Evolutionary conservation across 2,329 filamentous ascomycete genomes (phyloP).

Genomic region (Aspergillus fructus): DNA sequence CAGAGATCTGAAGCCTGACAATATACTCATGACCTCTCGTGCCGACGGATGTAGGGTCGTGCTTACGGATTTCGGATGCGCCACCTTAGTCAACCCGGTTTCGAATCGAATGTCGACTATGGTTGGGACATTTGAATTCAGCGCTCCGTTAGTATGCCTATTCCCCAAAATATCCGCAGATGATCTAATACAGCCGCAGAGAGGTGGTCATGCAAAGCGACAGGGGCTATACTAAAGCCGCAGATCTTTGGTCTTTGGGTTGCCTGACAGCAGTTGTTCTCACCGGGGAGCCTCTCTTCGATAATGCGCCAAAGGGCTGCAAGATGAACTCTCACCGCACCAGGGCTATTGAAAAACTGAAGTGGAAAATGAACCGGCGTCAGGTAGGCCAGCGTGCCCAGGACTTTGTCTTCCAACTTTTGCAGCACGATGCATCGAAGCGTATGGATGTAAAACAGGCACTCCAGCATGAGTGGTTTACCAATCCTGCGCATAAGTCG

Average conservation of each 20-base stretch:
- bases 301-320: background rate
- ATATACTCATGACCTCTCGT: conserved; percentile 59
- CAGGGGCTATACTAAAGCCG: conserved; percentile 55
- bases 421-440: conserved; percentile 49
- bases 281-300: conserved; percentile 51
- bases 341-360: conserved; percentile 47
- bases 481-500: conserved; percentile 46
- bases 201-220: conserved; percentile 22
- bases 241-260: conserved; percentile 65
- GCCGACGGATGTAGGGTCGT: conserved; percentile 53
- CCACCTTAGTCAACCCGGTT: conserved; percentile 37
- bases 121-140: conserved; percentile 58
- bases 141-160: conserved; percentile 54
- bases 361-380: conserved; percentile 45
- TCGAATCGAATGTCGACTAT: conserved; percentile 52
- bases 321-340: conserved; percentile 30
- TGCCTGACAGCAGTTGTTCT: conserved; percentile 54
- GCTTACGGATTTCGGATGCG: conserved; percentile 62
- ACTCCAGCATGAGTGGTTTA: conserved; percentile 57
- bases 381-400: conserved; percentile 46
- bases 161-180: background rate
- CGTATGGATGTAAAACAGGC: conserved; percentile 57
- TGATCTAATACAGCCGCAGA: conserved; percentile 17
- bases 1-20: conserved; percentile 64
- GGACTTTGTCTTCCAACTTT: conserved; percentile 54